Conservation (phyloP, 116 monocot genomes). For the Posidonia oceanica region DNA sequence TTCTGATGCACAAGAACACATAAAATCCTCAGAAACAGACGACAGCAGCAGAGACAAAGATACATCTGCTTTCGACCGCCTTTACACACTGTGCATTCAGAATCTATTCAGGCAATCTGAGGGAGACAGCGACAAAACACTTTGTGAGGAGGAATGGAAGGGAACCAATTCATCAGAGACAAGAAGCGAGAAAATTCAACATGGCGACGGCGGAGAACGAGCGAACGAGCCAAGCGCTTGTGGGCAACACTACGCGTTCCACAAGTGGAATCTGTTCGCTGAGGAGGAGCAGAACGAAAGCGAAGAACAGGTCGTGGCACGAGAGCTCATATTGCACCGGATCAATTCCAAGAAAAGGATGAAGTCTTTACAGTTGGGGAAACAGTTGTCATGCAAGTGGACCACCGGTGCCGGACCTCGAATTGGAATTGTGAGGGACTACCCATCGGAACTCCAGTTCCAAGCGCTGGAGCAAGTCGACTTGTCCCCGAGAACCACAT, state of each 20-base stretch:
- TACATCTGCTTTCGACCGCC: slow-evolving; percentile 9
- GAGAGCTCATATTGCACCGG: slow-evolving; percentile 44
- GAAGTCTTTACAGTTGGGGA: slow-evolving; percentile 69
- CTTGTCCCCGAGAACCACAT: slow-evolving; percentile 42
- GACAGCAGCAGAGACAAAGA: background rate
- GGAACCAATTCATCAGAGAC: background rate
- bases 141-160: background rate
- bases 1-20: background rate
- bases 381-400: slow-evolving; percentile 73
- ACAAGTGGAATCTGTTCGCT: slow-evolving; percentile 59
- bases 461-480: slow-evolving; percentile 65
- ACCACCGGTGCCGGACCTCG: slow-evolving; percentile 84
- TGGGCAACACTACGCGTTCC: slow-evolving; percentile 6
- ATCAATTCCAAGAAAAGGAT: slow-evolving; percentile 56
- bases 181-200: background rate
- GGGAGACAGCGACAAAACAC: slow-evolving; percentile 5
- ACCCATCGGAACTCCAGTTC: slow-evolving; percentile 70
- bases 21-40: background rate
- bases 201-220: slow-evolving; percentile 1
- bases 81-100: slow-evolving; percentile 5
- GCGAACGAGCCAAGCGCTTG: background rate
- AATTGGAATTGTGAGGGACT: slow-evolving; percentile 87
- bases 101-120: slow-evolving; percentile 11
- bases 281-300: slow-evolving; percentile 23
- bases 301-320: slow-evolving; percentile 21